Evolutionary conservation across 139 green algal species (phyloP).

Genomic region (Chlorella sp.): DNA sequence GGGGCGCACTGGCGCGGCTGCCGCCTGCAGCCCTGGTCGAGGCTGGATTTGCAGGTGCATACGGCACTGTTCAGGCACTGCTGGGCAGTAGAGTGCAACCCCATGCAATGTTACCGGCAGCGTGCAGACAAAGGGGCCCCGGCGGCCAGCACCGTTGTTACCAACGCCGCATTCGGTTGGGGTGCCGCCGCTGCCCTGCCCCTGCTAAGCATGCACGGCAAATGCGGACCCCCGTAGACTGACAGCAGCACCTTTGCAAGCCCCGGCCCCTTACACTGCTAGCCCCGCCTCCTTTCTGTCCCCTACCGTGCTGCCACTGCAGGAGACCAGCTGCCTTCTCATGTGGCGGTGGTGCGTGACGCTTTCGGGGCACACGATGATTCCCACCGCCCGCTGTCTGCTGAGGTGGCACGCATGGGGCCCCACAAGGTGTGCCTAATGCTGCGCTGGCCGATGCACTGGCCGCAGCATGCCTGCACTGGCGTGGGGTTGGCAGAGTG

Average conservation of each 20-base stretch:
- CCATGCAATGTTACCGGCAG: too few relatives aligned
- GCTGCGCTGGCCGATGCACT: too few relatives aligned
- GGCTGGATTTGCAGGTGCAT: slow-evolving; percentile 26
- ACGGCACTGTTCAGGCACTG: not conserved
- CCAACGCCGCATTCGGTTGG: too few relatives aligned
- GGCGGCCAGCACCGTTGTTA: not conserved
- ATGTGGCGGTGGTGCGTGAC: slow-evolving; percentile 72
- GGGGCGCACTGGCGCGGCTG: slow-evolving; percentile 63
- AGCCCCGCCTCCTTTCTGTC: not conserved
- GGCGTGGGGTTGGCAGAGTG: too few relatives aligned
- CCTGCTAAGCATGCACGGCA: not conserved
- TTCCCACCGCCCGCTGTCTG: slow-evolving; percentile 39
- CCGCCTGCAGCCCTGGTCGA: slow-evolving; percentile 43
- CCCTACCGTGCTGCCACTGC: not conserved
- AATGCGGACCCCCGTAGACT: not conserved
- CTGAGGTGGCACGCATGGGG: slow-evolving; percentile 55
- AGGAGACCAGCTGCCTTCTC: slow-evolving; percentile 25
- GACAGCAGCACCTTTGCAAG: not conserved
- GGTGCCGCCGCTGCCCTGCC: too few relatives aligned
- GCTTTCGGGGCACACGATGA: slow-evolving; percentile 71
- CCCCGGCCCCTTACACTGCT: not conserved
- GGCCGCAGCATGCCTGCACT: too few relatives aligned
- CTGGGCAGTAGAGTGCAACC: not conserved
- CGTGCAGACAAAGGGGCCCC: too few relatives aligned
- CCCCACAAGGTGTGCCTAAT: slow-evolving; percentile 26